A percentile compares a stretch with the other conserved stretches of the same genome.
These are phyloP conservation scores for Tolypocladium pustulatum DNA, from an alignment of 2,329 filamentous ascomycete species.

Conservation along the genomic window DNA sequence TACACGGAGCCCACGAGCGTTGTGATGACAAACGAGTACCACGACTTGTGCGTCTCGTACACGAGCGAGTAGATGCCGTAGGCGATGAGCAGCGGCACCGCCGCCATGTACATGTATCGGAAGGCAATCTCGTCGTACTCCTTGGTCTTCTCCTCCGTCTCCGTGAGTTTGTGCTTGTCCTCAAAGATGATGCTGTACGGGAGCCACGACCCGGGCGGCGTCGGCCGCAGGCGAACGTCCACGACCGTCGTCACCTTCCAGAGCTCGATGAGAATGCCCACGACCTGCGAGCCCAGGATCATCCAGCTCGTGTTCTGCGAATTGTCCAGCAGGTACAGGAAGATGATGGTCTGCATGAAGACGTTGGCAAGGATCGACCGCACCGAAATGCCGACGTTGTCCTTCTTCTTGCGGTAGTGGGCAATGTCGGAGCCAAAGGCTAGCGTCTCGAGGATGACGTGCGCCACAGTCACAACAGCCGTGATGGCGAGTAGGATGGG, in stretches of 20 bases:
- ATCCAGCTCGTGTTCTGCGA: constrained; percentile 98
- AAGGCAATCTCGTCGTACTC: constrained; percentile 98
- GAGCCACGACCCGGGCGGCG: constrained; percentile 56
- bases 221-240: constrained; percentile 68
- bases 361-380: constrained; percentile 95
- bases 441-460: constrained; percentile 91
- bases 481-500: constrained; percentile 82
- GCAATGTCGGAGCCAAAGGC: constrained; percentile 97
- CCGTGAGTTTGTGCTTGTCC: constrained; percentile 91
- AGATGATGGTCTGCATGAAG: constrained; percentile 93
- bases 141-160: constrained; percentile 95
- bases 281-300: constrained; percentile 87
- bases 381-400: constrained; percentile 92
- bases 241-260: constrained; percentile 98
- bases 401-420: constrained; percentile 99
- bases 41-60: constrained; percentile 94
- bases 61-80: constrained; percentile 87
- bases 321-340: constrained; percentile 95
- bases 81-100: constrained; percentile 77
- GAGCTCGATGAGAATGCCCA: constrained; percentile 58
- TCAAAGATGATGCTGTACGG: constrained; percentile 80
- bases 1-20: constrained; percentile 95
- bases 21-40: constrained; percentile 93
- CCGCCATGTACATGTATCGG: constrained; percentile 88
- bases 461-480: constrained; percentile 71